A percentile compares a stretch with the other conserved stretches of the same genome.
Conservation (phyloP, 768 basidiomycete species). For the Lentinula edodes region DNA sequence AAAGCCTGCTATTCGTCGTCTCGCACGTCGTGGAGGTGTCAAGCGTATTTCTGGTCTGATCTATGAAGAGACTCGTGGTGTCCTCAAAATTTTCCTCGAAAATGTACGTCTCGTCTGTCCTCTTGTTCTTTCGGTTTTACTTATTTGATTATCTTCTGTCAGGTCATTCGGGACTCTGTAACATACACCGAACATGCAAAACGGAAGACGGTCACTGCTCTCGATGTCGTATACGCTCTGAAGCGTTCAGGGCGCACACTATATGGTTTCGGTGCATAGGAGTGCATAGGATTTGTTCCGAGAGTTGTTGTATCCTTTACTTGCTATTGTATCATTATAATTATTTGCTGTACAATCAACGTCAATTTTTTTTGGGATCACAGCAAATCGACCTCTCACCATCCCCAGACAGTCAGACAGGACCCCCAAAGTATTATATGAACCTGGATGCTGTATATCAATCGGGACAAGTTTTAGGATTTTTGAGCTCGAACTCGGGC, state of each 20-base stretch:
- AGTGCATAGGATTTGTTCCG: conserved; percentile 35
- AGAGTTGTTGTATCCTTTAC: neutral
- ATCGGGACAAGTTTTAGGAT: too few species aligned
- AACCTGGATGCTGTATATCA: too few species aligned
- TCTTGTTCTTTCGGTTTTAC: neutral
- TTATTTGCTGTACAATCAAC: too few species aligned
- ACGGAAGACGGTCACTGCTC: conserved; percentile 78
- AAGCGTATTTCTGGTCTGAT: conserved; percentile 86
- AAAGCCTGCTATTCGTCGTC: conserved; percentile 80
- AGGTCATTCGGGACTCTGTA: conserved; percentile 85
- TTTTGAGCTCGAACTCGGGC: too few species aligned
- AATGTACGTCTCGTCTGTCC: conserved; percentile 37
- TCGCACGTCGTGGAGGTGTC: conserved; percentile 89
- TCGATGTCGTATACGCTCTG: conserved; percentile 77
- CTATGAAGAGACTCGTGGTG: conserved; percentile 90
- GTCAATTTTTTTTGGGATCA: too few species aligned
- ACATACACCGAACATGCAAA: conserved; percentile 94
- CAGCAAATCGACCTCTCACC: too few species aligned
- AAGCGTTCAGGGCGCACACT: conserved; percentile 72
- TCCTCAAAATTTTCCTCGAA: conserved; percentile 85
- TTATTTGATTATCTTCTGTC: neutral
- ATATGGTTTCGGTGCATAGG: conserved; percentile 72
- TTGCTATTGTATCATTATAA: neutral
- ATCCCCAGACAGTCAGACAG: too few species aligned
- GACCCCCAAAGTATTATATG: too few species aligned